Evolutionary conservation across 140 eudicot genomes (phyloP), one percentile per base, ranked within the genome.

Genomic region (Cichorium intybus): DNA sequence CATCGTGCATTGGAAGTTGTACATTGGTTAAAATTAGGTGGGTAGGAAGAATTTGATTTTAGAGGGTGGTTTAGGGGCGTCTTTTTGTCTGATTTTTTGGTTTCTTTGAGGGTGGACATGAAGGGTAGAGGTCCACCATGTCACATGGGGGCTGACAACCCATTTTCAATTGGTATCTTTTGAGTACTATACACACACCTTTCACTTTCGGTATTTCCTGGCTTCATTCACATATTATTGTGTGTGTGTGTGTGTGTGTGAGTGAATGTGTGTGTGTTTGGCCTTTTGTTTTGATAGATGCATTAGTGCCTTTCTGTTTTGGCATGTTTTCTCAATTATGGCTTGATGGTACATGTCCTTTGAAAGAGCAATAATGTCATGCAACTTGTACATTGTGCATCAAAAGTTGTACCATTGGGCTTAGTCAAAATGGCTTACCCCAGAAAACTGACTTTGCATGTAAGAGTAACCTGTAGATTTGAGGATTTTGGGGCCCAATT

Each of bases 121-220:
- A 49, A 64, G 28, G 68, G 58, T 16, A 26, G 49, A 72, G 89
- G 80, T 74, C 86, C 89, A 80, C 75, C 62, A 50, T 63, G 74
- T 86, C 88, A 86, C 88, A 86, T 86, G 86, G 90, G 78, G 65
- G 64, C 95, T 83, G 87, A 81, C 89, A 82, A 62, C 75, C 70
- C 75, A 74, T 74, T 86, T 77, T 79, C 46, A 39, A 74, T 57
- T 73, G 84, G 84, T 60, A 79, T 76, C 74, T 70, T 60, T 48
- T 75, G 80, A 71, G 77, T 74, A 74, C 78, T 2, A 31, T 5
- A 4, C 37, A 31, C 46, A 14, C 49, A 43, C 49, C 91, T 81
- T 84, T 81, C 91, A 65, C 87, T 84, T 74, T 81, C 84, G 75
- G 33, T 60, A 68, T 54, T 71, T 79, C 12, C 65, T 66, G 70